Base-by-base conservation (phyloP, 352 stramenopile genomes). In the Phytopythium cucurbitacearum region DNA sequence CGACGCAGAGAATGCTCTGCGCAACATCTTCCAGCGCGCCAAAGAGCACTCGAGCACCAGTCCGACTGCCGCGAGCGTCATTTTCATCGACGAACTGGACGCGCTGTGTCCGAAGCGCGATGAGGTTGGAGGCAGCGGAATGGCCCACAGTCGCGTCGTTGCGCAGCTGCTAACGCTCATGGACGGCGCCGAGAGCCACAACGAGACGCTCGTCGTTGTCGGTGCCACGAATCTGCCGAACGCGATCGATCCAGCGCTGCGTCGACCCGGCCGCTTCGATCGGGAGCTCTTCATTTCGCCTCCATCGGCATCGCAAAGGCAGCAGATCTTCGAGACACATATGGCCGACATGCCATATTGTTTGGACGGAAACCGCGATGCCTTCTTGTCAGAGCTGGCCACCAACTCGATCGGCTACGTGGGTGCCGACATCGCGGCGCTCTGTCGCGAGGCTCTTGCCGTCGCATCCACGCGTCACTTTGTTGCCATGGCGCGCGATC, bases 31-130 rank as follows among this genome's bases (percentile, higher is more conserved):
- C 60, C 48, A 62, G 9, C 62, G 59, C 2, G 79, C 77, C 0
- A 51, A 70, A 2, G 43, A 48, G 6, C 69, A 84, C 28, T 59
- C 60, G 6, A 59, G 58, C 40, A 65, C 53, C 6, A 63, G 53
- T 0, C 40, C 43, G 9, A 51, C 69, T 32, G 74, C 71, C 15
- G 72, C 74, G 0, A 73, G 63, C 11, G 79, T 90, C 52, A 89
- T 99, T 46, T 98, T 98, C 59, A 97, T 99, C 59, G 96, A 99
- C 59, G 94, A 98, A 44, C 60, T 99, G 3, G 96, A 99, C 70
- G 94, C 80, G 11, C 88, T 99, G 36, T 98, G 94, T 39, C 94
- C 94, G 5, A 96, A 96, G 55, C 87, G 95, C 53, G 86, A 95
- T 40, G 62, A 81, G 54, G 67, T 73, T 15, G 57, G 60, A 11